These are phyloP conservation scores for Metschnikowia baotianmanensis DNA, from an alignment of 805 yeast genomes.

Conservation along the genomic window DNA sequence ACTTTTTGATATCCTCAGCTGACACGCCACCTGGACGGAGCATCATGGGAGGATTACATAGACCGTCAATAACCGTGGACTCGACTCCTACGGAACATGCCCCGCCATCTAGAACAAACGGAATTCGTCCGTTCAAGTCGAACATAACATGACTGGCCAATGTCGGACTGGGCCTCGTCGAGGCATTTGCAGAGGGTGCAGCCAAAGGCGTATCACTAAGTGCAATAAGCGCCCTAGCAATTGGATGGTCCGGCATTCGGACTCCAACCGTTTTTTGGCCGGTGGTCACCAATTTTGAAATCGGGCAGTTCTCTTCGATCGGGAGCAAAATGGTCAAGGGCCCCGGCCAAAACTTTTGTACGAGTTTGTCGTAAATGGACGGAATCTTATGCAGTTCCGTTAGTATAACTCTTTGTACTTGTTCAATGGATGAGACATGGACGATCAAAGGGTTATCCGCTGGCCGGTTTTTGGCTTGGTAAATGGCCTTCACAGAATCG, in stretches of 20 bases:
- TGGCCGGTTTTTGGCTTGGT: constrained; percentile 88
- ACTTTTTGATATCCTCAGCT: constrained; percentile 62
- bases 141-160: constrained; percentile 78
- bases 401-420: constrained; percentile 61
- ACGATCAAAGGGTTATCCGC: constrained; percentile 93
- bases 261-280: constrained; percentile 90
- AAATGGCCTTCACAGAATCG: constrained; percentile 71
- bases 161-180: constrained; percentile 94
- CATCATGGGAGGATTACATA: constrained; percentile 78
- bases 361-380: constrained; percentile 57
- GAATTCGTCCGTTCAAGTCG: constrained; percentile 78
- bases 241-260: constrained; percentile 80
- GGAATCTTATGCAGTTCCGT: constrained; percentile 57
- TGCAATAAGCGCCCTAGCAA: constrained; percentile 88
- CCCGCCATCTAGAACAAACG: constrained; percentile 89
- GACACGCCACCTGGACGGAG: constrained; percentile 94
- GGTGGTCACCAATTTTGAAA: constrained; percentile 79
- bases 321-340: constrained; percentile 88
- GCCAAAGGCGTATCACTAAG: constrained; percentile 87
- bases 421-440: constrained; percentile 77
- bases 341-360: constrained; percentile 89
- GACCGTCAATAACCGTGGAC: constrained; percentile 91
- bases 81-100: constrained; percentile 86
- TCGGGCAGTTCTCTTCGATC: constrained; percentile 40
- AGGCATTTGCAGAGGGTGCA: constrained; percentile 97